Conservation (phyloP, 306 rosid species). For the Cyclanthera cordifolia region DNA sequence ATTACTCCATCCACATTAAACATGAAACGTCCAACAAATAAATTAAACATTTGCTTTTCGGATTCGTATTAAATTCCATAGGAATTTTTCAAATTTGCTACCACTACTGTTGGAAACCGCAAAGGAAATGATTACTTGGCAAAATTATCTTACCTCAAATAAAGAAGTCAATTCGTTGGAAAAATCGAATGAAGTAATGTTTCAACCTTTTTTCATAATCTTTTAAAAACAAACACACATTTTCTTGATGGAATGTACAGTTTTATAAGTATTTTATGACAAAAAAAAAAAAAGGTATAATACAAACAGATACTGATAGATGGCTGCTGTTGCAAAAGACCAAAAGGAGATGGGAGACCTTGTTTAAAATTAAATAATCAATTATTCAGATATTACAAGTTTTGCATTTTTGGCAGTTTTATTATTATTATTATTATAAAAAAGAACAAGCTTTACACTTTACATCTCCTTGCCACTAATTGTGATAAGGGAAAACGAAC, state of each 20-base stretch:
- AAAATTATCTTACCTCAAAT: background rate
- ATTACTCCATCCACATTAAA: slow-evolving; percentile 3
- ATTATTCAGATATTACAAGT: slow-evolving; percentile 47
- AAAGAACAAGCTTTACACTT: slow-evolving; percentile 61
- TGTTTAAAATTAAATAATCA: slow-evolving; percentile 30
- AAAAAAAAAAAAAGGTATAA: background rate
- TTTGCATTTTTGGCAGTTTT: slow-evolving; percentile 2
- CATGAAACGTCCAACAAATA: background rate
- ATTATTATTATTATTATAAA: slow-evolving; percentile 27
- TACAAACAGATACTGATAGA: background rate
- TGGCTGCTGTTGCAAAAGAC: slow-evolving; percentile 15
- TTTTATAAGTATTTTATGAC: too few species aligned
- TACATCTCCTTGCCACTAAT: slow-evolving; percentile 52
- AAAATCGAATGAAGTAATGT: background rate
- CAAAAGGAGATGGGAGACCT: slow-evolving; percentile 11
- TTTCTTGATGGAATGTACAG: background rate
- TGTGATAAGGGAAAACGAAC: slow-evolving; percentile 31
- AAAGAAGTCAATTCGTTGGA: background rate
- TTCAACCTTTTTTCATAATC: background rate
- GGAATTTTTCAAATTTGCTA: background rate
- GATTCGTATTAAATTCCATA: slow-evolving; percentile 1
- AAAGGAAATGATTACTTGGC: background rate
- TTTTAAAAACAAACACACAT: background rate
- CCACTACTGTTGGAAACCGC: background rate
- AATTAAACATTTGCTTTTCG: background rate